phyloP scores from a whole-genome alignment of 306 rosid species.

The Glycine soja region DNA sequence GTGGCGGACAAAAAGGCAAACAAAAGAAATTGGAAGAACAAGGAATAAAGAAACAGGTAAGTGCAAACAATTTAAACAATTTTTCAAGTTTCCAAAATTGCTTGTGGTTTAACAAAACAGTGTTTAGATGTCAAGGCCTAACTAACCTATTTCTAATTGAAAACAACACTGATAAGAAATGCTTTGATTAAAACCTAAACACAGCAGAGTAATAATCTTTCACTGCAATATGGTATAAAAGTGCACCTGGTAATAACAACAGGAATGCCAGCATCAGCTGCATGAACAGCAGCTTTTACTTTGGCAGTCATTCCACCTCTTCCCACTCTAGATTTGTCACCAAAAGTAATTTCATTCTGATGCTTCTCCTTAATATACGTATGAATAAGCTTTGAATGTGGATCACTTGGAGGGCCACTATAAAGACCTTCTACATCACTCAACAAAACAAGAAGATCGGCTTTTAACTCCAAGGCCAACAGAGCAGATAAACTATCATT shows the following conservation, averaged over 20 bases:
- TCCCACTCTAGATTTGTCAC: conserved; percentile 98
- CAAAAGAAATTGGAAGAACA: neutral
- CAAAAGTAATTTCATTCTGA: conserved; percentile 93
- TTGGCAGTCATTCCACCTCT: conserved; percentile 99
- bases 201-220: conserved; percentile 18
- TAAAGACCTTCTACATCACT: conserved; percentile 98
- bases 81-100: neutral
- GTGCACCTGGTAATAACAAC: conserved; percentile 93
- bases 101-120: conserved; percentile 11
- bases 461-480: conserved; percentile 93
- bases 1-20: neutral
- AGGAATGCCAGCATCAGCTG: conserved; percentile 94
- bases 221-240: conserved; percentile 25
- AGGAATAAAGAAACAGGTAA: conserved; percentile 7
- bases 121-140: conserved; percentile 8
- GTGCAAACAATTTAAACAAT: neutral
- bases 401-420: conserved; percentile 98
- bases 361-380: conserved; percentile 90
- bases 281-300: conserved; percentile 93
- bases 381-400: conserved; percentile 87
- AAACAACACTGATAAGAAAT: conserved; percentile 13
- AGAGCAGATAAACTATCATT: conserved; percentile 99
- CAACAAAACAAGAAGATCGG: conserved; percentile 94
- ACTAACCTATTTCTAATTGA: conserved; percentile 24
- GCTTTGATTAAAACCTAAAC: neutral